A percentile compares a stretch with the other conserved stretches of the same genome.
Evolutionary conservation across 352 stramenopile species (phyloP).

Genomic region (Achlya hypogyna): DNA sequence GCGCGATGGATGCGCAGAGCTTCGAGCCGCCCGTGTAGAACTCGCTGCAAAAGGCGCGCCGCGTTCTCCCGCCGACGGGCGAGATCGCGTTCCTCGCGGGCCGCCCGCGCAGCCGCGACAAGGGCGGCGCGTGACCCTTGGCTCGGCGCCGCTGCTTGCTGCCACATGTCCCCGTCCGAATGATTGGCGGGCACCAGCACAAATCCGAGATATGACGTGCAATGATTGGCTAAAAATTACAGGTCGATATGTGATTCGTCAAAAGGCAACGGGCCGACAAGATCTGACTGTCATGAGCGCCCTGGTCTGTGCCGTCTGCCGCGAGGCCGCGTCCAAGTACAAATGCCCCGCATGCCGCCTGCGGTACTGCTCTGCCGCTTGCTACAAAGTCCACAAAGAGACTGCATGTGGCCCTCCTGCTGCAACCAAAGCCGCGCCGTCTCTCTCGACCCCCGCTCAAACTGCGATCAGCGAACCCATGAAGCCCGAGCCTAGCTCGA

Average conservation of each 20-base stretch:
- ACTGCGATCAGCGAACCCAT: no score
- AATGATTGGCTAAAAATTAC: neutral
- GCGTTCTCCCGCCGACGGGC: neutral
- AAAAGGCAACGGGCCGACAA: neutral
- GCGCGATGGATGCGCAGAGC: neutral
- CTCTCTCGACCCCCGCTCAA: no score
- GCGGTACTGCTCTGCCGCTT: constrained; percentile 64
- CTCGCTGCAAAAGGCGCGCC: neutral
- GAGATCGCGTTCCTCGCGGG: neutral
- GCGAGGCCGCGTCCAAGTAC: constrained; percentile 57
- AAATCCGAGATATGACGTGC: neutral
- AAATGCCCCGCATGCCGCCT: constrained; percentile 65
- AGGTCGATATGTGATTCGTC: neutral
- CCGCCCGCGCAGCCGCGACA: neutral
- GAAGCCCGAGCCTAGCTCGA: no score
- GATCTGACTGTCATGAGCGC: neutral
- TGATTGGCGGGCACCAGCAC: no score
- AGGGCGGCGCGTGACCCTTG: neutral
- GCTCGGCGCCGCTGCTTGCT: neutral
- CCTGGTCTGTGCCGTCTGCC: constrained; percentile 40
- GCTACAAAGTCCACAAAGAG: constrained; percentile 78
- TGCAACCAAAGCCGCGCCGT: no score
- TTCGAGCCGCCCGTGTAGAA: neutral
- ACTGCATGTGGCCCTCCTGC: constrained; percentile 32
- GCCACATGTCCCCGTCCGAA: neutral